Evolutionary conservation across 2,329 filamentous ascomycete species (phyloP), one percentile per base, ranked within the genome.

Genomic region (Exophiala spinifera): DNA sequence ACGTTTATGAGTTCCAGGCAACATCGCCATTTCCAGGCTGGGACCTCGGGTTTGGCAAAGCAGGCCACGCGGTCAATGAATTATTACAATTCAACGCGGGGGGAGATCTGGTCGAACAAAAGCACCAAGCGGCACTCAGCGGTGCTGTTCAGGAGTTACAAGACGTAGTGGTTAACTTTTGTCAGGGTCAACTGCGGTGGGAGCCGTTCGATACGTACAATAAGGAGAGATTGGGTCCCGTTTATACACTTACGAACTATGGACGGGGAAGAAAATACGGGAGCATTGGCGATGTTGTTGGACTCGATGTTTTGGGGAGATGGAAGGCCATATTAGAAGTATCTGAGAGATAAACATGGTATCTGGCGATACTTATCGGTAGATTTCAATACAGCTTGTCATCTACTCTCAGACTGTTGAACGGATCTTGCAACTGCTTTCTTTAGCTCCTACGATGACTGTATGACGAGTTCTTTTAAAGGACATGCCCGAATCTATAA

Each of bases 91-190:
- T 15, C 28, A 34, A 46, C 23, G 10, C 28, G 14, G 44, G 23
- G 5, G 21, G 20, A 3, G 44, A 46, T 46, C 44, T 46, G 13
- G 44, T 46, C n/a, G 21, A 15, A 3, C 14, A 46, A 15, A 15
- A 46, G 17, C 44, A 46, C 15, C 28, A 46, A 15, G 7, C n/a
- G 7, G 44, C 33, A 31, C 19, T 19, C 6, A 23, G 8, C 14
- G 44, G 44, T 28, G 44, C 44, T n/a, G 44, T 46, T 14, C 21
- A 46, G 11, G 23, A 46, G 21, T 15, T 46, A 11, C 44, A 34
- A 17, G 15, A 28, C 11, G 17, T 10, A 2, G n/a, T 23, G 5
- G 13, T 33, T 4, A 10, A 10, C 4, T 46, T 46, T 25, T 46
- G 44, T 31, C 33, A 46, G 33, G 44, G 44, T 31, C 6, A 31